These are phyloP conservation scores for Carex sylvatica DNA, from an alignment of 202 grass and related monocot genomes.

Conservation along the genomic window DNA sequence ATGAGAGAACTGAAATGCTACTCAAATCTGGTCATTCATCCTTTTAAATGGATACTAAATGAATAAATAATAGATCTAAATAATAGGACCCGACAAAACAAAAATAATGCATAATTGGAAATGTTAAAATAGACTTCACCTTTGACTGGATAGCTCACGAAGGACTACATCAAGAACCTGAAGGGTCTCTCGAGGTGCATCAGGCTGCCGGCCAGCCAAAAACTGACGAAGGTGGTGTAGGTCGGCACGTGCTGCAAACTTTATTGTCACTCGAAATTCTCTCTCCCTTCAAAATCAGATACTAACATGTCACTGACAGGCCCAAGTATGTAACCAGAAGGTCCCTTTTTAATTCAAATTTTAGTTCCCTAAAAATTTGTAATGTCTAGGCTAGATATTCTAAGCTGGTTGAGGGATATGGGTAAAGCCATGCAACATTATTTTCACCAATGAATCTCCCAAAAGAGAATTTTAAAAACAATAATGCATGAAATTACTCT, in stretches of 20 bases:
- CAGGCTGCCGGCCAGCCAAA: constrained; percentile 74
- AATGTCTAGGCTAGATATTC: background rate
- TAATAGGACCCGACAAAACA: background rate
- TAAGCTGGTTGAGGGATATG: background rate
- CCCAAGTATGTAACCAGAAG: background rate
- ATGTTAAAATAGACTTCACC: constrained; percentile 28
- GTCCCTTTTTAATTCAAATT: background rate
- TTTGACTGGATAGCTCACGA: constrained; percentile 83
- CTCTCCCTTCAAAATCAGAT: constrained; percentile 54
- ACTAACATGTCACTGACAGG: background rate
- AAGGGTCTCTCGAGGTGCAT: constrained; percentile 82
- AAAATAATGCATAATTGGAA: constrained; percentile 29
- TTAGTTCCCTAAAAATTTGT: background rate
- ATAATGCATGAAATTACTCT: background rate
- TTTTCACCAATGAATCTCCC: background rate
- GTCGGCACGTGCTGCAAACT: constrained; percentile 88
- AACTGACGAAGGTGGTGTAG: constrained; percentile 91
- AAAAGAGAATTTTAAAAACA: background rate
- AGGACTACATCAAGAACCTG: constrained; percentile 97
- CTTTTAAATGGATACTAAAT: background rate
- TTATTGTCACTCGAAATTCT: constrained; percentile 84
- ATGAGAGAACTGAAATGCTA: background rate
- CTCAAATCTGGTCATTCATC: background rate
- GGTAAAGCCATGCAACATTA: background rate
- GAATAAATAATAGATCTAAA: background rate